phyloP scores from a whole-genome alignment of 1,284 basidiomycete genomes.

The Farysia itapuensis region DNA sequence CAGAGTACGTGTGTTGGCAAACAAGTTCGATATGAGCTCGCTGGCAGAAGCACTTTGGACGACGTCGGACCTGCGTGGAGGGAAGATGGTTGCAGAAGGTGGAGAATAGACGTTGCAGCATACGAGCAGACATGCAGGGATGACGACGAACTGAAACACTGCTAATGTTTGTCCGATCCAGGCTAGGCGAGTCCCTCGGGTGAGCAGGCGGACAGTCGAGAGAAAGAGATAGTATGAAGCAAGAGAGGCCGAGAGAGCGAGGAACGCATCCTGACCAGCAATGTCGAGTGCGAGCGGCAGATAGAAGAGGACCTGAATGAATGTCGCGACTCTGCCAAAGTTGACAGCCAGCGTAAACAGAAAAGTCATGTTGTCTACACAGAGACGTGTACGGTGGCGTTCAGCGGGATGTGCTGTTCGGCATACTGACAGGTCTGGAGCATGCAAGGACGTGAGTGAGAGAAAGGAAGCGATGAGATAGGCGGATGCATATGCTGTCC shows the following conservation, averaged over 20 bases:
- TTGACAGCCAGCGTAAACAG: slow-evolving; percentile 28
- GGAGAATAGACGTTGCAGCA: slow-evolving; percentile 56
- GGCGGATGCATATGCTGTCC: too few relatives aligned
- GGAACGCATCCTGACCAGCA: slow-evolving; percentile 56
- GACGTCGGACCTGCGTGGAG: slow-evolving; percentile 8
- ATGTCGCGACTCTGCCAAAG: slow-evolving; percentile 43
- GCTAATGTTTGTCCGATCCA: slow-evolving; percentile 48
- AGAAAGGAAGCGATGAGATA: too few relatives aligned
- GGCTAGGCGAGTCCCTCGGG: slow-evolving; percentile 33
- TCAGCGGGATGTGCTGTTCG: too few relatives aligned
- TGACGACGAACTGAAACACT: slow-evolving; percentile 52
- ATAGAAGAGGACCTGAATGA: slow-evolving; percentile 57
- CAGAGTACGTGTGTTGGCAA: slow-evolving; percentile 1
- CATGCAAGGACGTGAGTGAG: too few relatives aligned
- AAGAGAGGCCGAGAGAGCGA: slow-evolving; percentile 55
- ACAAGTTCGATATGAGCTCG: slow-evolving; percentile 22
- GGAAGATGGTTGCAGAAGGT: slow-evolving; percentile 37
- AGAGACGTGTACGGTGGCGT: too few relatives aligned
- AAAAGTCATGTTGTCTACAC: slow-evolving; percentile 41
- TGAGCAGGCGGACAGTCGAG: slow-evolving; percentile 46
- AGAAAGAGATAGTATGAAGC: slow-evolving; percentile 54
- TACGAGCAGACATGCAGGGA: slow-evolving; percentile 51
- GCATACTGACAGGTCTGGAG: too few relatives aligned
- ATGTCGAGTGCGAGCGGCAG: slow-evolving; percentile 57
- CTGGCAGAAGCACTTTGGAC: slow-evolving; percentile 12